Evolutionary conservation across 1,284 basidiomycete genomes (phyloP), one percentile per base, ranked within the genome.

Genomic region (Agroathelia rolfsii): DNA sequence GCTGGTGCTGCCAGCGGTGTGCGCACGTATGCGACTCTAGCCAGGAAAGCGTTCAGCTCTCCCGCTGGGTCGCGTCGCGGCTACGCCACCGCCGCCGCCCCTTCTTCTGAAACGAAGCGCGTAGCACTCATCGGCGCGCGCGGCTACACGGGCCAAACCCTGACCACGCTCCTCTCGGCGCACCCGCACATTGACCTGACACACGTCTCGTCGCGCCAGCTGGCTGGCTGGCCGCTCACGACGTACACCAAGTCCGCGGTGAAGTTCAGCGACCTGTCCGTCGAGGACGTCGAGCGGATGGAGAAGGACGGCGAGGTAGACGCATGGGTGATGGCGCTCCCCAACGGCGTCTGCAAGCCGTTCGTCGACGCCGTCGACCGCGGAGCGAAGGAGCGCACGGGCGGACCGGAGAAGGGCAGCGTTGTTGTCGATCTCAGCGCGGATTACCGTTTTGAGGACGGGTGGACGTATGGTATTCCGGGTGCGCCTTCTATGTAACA

Each of bases 381-480:
- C 20, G 78, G 77, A 2, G 72, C 81, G 9, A 65, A 57, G 42
- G 73, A 74, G 53, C 64, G 67, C 37, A 53, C 45, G 37, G 50
- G 41, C 36, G 63, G 69, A 40, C 64, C 56, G 28, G 74, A 69
- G 51, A n/a, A n/a, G n/a, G 52, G 61, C 25, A 84, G 78, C 49
- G 87, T 85, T 24, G 67, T 98, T 32, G 82, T 98, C 29, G 94
- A 99, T 54, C 63, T 99, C 41, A 77, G 88, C 46, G 95, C 94
- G 25, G 94, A 99, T 61, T 92, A 92, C 58, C 69, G 94, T 39
- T 98, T 98, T 55, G 89, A 96, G 66, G 66, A 78, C 29, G 80
- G 73, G 31, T 99, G 94, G 94, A 88, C 85, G 41, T 99, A 99
- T 54, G 94, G 94, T 48, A 77, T 99, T 61, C 94, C 95, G 61